Evolutionary conservation across 805 yeast species (phyloP), one percentile per base, ranked within the genome.

Genomic region (Monosporozyma unispora): DNA sequence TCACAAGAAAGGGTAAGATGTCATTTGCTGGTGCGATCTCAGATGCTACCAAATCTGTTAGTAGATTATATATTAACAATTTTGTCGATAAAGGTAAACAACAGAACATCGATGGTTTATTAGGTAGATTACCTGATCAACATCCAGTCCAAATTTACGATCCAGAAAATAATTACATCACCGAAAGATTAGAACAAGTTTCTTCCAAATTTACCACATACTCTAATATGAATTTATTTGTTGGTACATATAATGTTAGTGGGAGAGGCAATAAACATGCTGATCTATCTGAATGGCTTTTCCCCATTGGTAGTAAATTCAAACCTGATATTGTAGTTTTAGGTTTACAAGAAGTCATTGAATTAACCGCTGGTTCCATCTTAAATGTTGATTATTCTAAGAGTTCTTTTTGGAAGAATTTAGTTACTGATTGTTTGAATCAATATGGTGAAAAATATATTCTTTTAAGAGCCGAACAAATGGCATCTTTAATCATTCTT

Each of bases 281-380:
- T 2, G 95, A 87, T 59, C 68, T 91, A 33, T 62, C 72, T 0
- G 58, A 64, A 23, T 93, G 98, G 98, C 68, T 93, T 25, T 88
- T 86, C 58, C 97, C 98, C 4, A 76, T 77, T 54, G 77, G 77
- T 16, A 72, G 76, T 44, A 60, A 66, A 48, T 66, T 64, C 33
- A 68, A 70, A 45, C 95, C 97, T 0, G 96, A 91, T 58, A 67
- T 93, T 33, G 87, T 84, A 51, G 82, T 91, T 10, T 70, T 93
- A 50, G 98, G 97, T 0, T 77, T 93, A 56, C 99, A 93, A 66
- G 99, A 93, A 62, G 82, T 93, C 23, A 89, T 93, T 39, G 98
- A 93, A 64, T 70, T 93, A 50, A 87, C 88, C 33, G 95, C 99
- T 0, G 87, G 96, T 0, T 90, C 91, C 18, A 84, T 93, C 19